These are phyloP conservation scores for Gnomoniopsis smithogilvyi DNA, from an alignment of 2,329 filamentous ascomycete species.

Conservation along the genomic window DNA sequence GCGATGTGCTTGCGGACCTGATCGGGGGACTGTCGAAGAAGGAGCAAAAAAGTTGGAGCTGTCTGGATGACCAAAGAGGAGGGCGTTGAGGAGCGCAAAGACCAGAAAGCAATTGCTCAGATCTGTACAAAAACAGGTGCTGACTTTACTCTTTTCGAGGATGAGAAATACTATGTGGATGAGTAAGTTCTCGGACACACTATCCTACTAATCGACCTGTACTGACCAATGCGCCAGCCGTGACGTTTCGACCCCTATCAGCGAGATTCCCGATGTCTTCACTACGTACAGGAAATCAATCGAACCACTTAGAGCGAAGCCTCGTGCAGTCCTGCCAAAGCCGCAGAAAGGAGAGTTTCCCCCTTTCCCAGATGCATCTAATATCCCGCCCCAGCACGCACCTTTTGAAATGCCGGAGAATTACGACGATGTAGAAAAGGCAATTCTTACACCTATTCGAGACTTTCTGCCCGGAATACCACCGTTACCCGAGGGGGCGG, in stretches of 20 bases:
- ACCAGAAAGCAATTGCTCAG: slow-evolving; percentile 54
- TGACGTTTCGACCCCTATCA: slow-evolving; percentile 53
- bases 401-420: slow-evolving; percentile 63
- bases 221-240: slow-evolving; percentile 44
- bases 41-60: slow-evolving; percentile 49
- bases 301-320: slow-evolving; percentile 65
- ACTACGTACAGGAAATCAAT: slow-evolving; percentile 71
- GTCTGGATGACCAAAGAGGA: slow-evolving; percentile 75
- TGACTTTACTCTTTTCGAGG: slow-evolving; percentile 63
- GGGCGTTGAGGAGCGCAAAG: slow-evolving; percentile 64
- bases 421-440: slow-evolving; percentile 49
- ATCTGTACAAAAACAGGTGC: slow-evolving; percentile 51
- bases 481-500: slow-evolving; percentile 46
- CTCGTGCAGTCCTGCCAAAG: slow-evolving; percentile 52
- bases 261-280: slow-evolving; percentile 70
- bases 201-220: too few relatives aligned
- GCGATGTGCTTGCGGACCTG: slow-evolving; percentile 57
- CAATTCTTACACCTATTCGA: slow-evolving; percentile 56
- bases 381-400: slow-evolving; percentile 53
- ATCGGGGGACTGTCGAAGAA: slow-evolving; percentile 44
- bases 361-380: slow-evolving; percentile 44
- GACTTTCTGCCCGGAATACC: slow-evolving; percentile 50
- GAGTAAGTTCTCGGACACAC: slow-evolving; percentile 56
- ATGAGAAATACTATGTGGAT: slow-evolving; percentile 78
- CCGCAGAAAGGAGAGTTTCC: slow-evolving; percentile 53